Evolutionary conservation across 2,329 filamentous ascomycete genomes (phyloP).

Genomic region (Botrytis sinoallii): DNA sequence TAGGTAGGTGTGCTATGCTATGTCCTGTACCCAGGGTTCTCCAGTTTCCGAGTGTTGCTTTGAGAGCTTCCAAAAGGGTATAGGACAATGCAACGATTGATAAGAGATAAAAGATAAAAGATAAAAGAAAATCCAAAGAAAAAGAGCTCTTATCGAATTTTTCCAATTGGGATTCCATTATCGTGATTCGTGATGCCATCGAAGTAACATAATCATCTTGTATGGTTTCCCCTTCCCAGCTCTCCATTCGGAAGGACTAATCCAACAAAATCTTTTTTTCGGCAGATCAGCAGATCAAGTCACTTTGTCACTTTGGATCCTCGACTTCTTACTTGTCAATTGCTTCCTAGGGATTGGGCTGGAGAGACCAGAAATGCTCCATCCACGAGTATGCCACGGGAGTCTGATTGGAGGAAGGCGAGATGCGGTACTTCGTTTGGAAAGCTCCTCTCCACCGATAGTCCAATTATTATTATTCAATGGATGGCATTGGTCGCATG

Average conservation of each 20-base stretch:
- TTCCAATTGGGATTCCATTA: background rate
- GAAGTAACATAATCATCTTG: background rate
- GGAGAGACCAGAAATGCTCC: background rate
- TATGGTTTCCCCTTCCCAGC: background rate
- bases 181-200: background rate
- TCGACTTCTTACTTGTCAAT: conserved; percentile 11
- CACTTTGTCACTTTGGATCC: conserved; percentile 7
- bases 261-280: background rate
- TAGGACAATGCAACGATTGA: conserved; percentile 6
- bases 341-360: background rate
- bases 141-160: conserved; percentile 11
- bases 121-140: background rate
- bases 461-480: background rate
- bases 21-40: conserved; percentile 12
- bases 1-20: background rate
- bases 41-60: conserved; percentile 6
- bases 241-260: background rate
- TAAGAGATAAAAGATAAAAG: background rate
- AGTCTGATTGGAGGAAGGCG: background rate
- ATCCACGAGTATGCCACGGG: background rate
- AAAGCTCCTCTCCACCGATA: background rate
- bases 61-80: background rate
- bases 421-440: background rate
- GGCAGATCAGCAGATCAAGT: conserved; percentile 10
- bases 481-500: conserved; percentile 7